Percentiles rank a stretch among this genome's conserved stretches.
These are phyloP conservation scores for Botrytis pseudocinerea DNA, from an alignment of 2,329 filamentous ascomycete species.

Conservation along the genomic window DNA sequence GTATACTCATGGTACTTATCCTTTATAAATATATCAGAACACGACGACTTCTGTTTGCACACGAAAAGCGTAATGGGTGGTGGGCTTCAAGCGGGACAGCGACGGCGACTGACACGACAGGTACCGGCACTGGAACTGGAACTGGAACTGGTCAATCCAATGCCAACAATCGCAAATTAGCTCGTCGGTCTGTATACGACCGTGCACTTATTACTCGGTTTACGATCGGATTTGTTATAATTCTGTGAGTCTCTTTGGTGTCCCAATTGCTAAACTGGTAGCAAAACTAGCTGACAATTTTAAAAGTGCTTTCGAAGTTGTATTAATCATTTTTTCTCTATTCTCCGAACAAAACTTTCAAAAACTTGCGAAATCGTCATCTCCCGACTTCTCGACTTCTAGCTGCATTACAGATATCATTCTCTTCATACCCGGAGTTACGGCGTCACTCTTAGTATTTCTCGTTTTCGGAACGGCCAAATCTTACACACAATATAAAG, in stretches of 20 bases:
- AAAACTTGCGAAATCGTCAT: conserved; percentile 31
- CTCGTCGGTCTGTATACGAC: conserved; percentile 46
- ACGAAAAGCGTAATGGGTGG: conserved; percentile 36
- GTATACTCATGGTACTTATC: conserved; percentile 44
- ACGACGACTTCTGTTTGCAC: conserved; percentile 41
- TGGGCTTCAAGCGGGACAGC: conserved; percentile 32
- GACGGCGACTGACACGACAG: conserved; percentile 22
- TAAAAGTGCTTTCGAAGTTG: conserved; percentile 43
- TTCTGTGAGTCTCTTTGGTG: conserved; percentile 35
- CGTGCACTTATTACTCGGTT: conserved; percentile 49
- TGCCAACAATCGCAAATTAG: conserved; percentile 11
- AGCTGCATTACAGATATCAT: conserved; percentile 41
- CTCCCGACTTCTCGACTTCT: conserved; percentile 42
- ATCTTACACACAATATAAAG: conserved; percentile 39
- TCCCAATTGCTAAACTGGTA: neutral
- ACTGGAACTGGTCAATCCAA: conserved; percentile 5
- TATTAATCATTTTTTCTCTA: conserved; percentile 45
- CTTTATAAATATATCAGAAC: conserved; percentile 46
- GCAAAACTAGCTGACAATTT: conserved; percentile 17
- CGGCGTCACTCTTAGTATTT: conserved; percentile 43
- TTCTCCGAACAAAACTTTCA: conserved; percentile 40
- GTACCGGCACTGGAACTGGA: conserved; percentile 20
- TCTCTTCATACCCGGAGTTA: conserved; percentile 45
- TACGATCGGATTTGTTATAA: conserved; percentile 46
- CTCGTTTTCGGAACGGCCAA: conserved; percentile 47